These are phyloP conservation scores for Crithidia bombi DNA, from an alignment of 208 protist species.

Conservation along the genomic window DNA sequence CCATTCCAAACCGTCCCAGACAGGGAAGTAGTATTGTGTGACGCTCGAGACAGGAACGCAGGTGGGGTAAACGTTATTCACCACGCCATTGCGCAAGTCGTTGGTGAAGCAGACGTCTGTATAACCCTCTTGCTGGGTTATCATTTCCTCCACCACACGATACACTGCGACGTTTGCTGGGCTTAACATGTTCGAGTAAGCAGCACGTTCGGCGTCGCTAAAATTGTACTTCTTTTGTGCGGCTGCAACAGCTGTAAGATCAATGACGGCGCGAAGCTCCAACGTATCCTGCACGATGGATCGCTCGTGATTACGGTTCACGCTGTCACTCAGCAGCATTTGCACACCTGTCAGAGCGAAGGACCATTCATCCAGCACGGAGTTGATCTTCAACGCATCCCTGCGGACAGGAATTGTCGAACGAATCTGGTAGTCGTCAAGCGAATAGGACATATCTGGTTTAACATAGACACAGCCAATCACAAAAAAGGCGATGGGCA, in stretches of 20 bases:
- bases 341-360: constrained; percentile 15
- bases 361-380: constrained; percentile 27
- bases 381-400: constrained; percentile 23
- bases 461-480: constrained; percentile 32
- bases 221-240: constrained; percentile 1
- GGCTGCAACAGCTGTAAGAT: constrained; percentile 5
- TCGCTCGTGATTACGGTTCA: constrained; percentile 22
- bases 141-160: constrained; percentile 1
- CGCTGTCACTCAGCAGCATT: constrained; percentile 10
- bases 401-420: constrained; percentile 18
- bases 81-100: constrained; percentile 26
- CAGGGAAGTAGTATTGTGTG: constrained; percentile 47
- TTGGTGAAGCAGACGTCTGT: constrained; percentile 53
- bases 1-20: constrained; percentile 26
- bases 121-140: constrained; percentile 28
- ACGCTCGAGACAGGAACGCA: constrained; percentile 47
- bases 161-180: background rate
- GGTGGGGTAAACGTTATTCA: constrained; percentile 13
- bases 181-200: constrained; percentile 19
- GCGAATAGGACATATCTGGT: constrained; percentile 25
- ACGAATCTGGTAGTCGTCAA: constrained; percentile 53
- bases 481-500: constrained; percentile 50
- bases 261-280: constrained; percentile 34
- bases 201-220: background rate
- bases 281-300: constrained; percentile 28